These are phyloP conservation scores for Heliosperma pusillum DNA, from an alignment of 148 eudicot genomes.

Conservation along the genomic window DNA sequence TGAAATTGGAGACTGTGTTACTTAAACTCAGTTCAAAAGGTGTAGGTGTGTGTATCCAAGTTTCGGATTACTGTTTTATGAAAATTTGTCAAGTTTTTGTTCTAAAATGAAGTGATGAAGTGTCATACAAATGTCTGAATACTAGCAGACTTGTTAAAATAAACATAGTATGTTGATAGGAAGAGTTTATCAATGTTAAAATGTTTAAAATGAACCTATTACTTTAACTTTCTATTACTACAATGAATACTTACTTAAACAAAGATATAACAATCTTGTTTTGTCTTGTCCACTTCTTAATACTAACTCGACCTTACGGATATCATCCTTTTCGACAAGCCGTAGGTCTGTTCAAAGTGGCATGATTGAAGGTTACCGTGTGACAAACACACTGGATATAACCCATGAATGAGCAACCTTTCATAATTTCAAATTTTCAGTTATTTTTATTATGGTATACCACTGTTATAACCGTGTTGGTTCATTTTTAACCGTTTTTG, in stretches of 20 bases:
- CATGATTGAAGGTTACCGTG: too few species aligned
- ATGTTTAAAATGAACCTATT: not conserved
- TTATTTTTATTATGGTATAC: too few species aligned
- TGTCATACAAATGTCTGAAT: not conserved
- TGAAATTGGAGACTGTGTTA: too few species aligned
- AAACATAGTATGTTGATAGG: not conserved
- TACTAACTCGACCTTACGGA: not conserved
- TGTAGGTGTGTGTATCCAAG: too few species aligned
- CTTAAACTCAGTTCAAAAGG: too few species aligned
- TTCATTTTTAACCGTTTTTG: too few species aligned
- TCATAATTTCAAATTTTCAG: too few species aligned
- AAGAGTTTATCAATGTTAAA: constrained; percentile 1
- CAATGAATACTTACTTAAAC: not conserved
- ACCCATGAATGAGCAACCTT: too few species aligned
- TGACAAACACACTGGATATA: too few species aligned
- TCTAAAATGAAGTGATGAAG: not conserved
- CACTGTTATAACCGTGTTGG: too few species aligned
- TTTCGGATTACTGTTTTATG: too few species aligned
- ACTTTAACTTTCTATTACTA: not conserved
- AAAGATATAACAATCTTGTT: not conserved
- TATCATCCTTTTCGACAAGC: not conserved
- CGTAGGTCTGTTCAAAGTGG: too few species aligned
- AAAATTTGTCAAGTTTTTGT: not conserved
- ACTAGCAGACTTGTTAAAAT: not conserved
- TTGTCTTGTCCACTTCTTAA: not conserved